phyloP scores from a whole-genome alignment of 176 grass and related monocot species.

The Avena eriantha region DNA sequence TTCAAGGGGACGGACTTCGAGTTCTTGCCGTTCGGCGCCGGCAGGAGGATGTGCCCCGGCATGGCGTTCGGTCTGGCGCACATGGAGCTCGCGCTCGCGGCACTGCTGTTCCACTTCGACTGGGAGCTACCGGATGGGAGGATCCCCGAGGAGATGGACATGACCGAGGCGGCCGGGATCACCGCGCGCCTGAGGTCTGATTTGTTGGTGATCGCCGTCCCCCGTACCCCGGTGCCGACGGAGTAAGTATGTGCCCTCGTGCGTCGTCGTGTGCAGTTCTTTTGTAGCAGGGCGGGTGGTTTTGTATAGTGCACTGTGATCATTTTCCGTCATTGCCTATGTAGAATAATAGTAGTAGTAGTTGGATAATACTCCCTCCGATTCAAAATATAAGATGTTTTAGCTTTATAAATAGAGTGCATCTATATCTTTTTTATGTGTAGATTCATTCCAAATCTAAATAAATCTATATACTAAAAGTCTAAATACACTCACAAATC shows the following conservation, averaged over 20 bases:
- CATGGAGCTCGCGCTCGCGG: constrained; percentile 30
- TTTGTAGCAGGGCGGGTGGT: no score
- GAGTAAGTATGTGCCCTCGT: background rate
- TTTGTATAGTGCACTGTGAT: no score
- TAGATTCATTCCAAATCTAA: no score
- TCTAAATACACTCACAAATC: no score
- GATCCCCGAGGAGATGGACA: constrained; percentile 8
- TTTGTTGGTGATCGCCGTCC: constrained; percentile 1
- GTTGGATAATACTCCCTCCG: no score
- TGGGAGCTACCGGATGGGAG: constrained; percentile 31
- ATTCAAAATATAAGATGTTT: no score
- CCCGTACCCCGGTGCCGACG: background rate
- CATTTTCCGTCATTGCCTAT: no score
- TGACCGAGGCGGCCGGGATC: constrained; percentile 30
- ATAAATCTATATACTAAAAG: no score
- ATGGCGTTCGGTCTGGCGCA: constrained; percentile 44
- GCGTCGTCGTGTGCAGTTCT: no score
- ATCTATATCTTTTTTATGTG: no score
- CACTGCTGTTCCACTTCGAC: constrained; percentile 47
- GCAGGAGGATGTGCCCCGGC: constrained; percentile 49
- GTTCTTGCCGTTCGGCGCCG: constrained; percentile 46
- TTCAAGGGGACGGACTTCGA: constrained; percentile 42
- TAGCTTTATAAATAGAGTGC: no score
- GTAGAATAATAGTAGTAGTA: no score
- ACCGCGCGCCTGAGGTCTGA: background rate